phyloP scores from a whole-genome alignment of 1,139 yeast species.

The Pichia sp. region DNA sequence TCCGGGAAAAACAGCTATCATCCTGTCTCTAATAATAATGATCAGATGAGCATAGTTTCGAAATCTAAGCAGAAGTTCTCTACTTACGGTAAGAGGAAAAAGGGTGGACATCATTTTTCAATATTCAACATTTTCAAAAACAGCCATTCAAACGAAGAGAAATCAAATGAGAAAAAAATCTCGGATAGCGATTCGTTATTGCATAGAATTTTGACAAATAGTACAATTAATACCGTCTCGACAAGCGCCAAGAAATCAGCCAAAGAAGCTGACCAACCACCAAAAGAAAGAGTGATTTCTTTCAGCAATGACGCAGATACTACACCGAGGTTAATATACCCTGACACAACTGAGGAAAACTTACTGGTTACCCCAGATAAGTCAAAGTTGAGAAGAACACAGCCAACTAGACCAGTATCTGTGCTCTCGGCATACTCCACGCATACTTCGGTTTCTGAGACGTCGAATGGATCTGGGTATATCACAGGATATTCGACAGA shows the following conservation, averaged over 20 bases:
- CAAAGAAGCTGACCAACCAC: neutral
- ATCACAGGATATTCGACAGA: constrained; percentile 34
- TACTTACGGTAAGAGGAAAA: neutral
- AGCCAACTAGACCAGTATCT: constrained; percentile 29
- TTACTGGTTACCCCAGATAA: constrained; percentile 9
- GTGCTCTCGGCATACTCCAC: constrained; percentile 30
- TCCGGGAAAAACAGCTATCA: neutral
- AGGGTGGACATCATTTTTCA: constrained; percentile 5
- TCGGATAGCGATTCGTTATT: neutral
- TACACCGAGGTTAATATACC: neutral
- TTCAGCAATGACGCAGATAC: neutral
- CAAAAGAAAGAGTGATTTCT: neutral
- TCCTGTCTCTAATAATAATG: neutral
- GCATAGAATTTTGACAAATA: neutral
- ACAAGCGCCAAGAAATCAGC: neutral
- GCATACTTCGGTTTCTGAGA: constrained; percentile 32
- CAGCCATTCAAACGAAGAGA: constrained; percentile 1
- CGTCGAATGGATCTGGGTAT: constrained; percentile 33
- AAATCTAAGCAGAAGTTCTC: constrained; percentile 3
- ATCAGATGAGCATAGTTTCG: constrained; percentile 6
- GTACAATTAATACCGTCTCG: neutral
- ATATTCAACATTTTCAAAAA: constrained; percentile 7
- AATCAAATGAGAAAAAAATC: neutral
- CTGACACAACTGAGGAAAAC: constrained; percentile 3
- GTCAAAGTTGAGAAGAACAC: constrained; percentile 5